Evolutionary conservation across 192 early-diverging fungal genomes (phyloP).

Genomic region (Podila clonocystis): DNA sequence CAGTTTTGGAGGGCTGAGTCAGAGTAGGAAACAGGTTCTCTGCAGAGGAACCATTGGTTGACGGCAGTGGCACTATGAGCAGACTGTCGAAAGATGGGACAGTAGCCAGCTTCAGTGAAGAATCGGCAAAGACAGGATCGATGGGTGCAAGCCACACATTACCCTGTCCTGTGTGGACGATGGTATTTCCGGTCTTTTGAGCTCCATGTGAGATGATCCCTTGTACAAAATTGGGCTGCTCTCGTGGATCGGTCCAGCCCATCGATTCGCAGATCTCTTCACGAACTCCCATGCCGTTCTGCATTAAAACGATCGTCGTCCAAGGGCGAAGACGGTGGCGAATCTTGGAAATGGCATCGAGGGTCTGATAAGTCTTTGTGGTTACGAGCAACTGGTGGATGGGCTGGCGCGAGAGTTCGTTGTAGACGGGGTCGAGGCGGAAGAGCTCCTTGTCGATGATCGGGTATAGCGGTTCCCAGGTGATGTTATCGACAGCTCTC

Average conservation of each 20-base stretch:
- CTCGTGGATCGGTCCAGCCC: slow-evolving; percentile 60
- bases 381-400: slow-evolving; percentile 67
- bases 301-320: slow-evolving; percentile 68
- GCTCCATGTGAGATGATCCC: slow-evolving; percentile 54
- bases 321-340: slow-evolving; percentile 56
- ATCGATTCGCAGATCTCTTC: slow-evolving; percentile 59
- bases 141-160: slow-evolving; percentile 57
- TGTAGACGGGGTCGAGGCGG: slow-evolving; percentile 30
- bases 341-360: slow-evolving; percentile 60
- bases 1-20: neutral
- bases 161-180: slow-evolving; percentile 68
- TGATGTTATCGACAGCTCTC: slow-evolving; percentile 41
- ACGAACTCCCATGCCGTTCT: slow-evolving; percentile 73
- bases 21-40: slow-evolving; percentile 12
- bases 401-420: slow-evolving; percentile 34
- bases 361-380: slow-evolving; percentile 74
- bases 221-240: slow-evolving; percentile 41
- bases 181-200: slow-evolving; percentile 54
- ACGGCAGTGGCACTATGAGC: neutral
- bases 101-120: neutral
- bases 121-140: neutral
- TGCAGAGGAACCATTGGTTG: slow-evolving; percentile 21
- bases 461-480: slow-evolving; percentile 46
- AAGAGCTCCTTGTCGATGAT: slow-evolving; percentile 22
- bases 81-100: slow-evolving; percentile 1